phyloP scores from a whole-genome alignment of 1,284 basidiomycete species.

The Meripilus lineatus region DNA sequence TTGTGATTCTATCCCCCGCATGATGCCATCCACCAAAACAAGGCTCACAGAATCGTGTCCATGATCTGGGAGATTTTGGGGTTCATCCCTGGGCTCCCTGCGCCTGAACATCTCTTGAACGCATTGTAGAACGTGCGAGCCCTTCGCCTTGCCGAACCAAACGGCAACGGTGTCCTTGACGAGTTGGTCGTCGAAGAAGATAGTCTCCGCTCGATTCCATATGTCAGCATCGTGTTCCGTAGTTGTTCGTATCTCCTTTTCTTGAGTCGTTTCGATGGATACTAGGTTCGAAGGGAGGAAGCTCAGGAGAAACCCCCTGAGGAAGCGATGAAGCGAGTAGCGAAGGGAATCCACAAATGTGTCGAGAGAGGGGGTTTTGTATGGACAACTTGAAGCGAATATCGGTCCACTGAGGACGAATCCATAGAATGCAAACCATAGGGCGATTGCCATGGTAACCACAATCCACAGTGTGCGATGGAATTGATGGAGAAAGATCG shows the following conservation, averaged over 20 bases:
- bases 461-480: neutral
- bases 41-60: too few species aligned
- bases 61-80: too few species aligned
- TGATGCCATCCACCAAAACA: too few species aligned
- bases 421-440: slow-evolving; percentile 5
- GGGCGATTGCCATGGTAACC: slow-evolving; percentile 4
- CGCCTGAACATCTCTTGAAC: slow-evolving; percentile 1
- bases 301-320: too few species aligned
- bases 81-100: too few species aligned
- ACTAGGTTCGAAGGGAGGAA: too few species aligned
- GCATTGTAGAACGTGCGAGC: neutral
- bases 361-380: slow-evolving; percentile 6
- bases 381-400: slow-evolving; percentile 11
- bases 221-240: neutral
- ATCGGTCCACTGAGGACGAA: slow-evolving; percentile 3
- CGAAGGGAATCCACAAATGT: neutral
- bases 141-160: slow-evolving; percentile 1
- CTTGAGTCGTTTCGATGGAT: too few species aligned
- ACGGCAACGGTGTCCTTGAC: neutral
- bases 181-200: slow-evolving; percentile 3
- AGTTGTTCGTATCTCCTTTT: neutral
- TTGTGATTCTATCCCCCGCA: too few species aligned
- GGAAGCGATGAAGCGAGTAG: too few species aligned
- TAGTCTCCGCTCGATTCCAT: slow-evolving; percentile 1
- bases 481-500: slow-evolving; percentile 6